Percentiles rank a stretch among this genome's conserved stretches.
Evolutionary conservation across 2,329 filamentous ascomycete genomes (phyloP).

Genomic region (Monosporascus sp.): DNA sequence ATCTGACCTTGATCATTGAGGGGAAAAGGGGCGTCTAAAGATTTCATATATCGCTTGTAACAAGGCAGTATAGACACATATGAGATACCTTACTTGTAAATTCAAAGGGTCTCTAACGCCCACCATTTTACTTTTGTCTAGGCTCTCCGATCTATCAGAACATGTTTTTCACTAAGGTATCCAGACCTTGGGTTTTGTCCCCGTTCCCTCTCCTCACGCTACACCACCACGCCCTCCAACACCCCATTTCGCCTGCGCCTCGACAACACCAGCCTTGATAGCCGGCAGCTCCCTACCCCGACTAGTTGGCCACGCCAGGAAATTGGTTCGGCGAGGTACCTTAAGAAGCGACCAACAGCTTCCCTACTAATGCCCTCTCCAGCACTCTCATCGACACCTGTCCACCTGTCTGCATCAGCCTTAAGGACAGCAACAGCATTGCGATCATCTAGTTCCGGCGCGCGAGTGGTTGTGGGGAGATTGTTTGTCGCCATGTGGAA

Average conservation of each 20-base stretch:
- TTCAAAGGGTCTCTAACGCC: too few species aligned
- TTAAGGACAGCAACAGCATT: constrained; percentile 63
- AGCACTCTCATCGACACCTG: constrained; percentile 52
- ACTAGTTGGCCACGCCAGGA: constrained; percentile 45
- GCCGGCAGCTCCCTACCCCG: constrained; percentile 27
- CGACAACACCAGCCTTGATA: constrained; percentile 20
- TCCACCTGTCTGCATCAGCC: constrained; percentile 55
- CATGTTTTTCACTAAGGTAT: too few species aligned
- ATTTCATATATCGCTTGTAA: too few species aligned
- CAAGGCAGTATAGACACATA: too few species aligned
- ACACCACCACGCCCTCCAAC: constrained; percentile 24
- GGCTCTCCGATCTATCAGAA: too few species aligned
- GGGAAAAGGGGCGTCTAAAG: too few species aligned
- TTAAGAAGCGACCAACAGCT: constrained; percentile 58
- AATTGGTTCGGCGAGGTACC: constrained; percentile 58
- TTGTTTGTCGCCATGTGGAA: constrained; percentile 68
- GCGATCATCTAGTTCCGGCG: constrained; percentile 67
- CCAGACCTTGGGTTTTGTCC: too few species aligned
- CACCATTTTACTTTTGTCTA: too few species aligned
- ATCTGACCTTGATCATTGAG: too few species aligned
- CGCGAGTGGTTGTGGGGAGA: constrained; percentile 62
- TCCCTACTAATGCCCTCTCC: constrained; percentile 52
- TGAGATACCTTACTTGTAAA: too few species aligned
- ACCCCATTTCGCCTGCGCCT: constrained; percentile 12
- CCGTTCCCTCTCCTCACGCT: not conserved